Conservation (phyloP, 176 grass and related monocot species). For the Olyra latifolia region DNA sequence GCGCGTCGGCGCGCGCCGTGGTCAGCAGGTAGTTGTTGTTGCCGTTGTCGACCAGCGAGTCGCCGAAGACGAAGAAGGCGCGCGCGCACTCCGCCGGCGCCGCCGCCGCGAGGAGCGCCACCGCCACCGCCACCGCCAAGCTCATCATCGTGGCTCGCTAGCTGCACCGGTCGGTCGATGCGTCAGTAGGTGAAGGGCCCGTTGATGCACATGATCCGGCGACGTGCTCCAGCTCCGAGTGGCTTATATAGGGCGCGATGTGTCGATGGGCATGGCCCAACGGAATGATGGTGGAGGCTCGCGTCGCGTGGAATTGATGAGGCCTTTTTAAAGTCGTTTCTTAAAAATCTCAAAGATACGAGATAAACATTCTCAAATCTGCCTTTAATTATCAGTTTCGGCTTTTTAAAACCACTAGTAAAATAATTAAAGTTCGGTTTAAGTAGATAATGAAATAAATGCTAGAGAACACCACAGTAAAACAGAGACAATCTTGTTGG, state of each 20-base stretch:
- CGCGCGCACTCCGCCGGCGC: slow-evolving; percentile 50
- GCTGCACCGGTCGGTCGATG: not conserved
- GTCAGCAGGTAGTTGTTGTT: slow-evolving; percentile 95
- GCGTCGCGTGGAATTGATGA: slow-evolving; percentile 28
- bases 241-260: not conserved
- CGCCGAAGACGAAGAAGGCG: slow-evolving; percentile 91
- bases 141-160: not conserved
- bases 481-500: too few relatives aligned
- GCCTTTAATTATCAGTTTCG: too few relatives aligned
- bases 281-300: not conserved
- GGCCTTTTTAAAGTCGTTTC: too few relatives aligned
- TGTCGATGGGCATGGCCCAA: not conserved
- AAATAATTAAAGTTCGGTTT: too few relatives aligned
- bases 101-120: not conserved
- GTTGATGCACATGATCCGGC: not conserved
- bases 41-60: slow-evolving; percentile 95
- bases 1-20: slow-evolving; percentile 68
- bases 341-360: too few relatives aligned
- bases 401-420: too few relatives aligned
- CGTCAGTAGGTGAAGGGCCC: not conserved
- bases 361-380: too few relatives aligned
- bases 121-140: not conserved
- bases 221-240: not conserved
- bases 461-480: too few relatives aligned
- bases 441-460: too few relatives aligned